A percentile compares a stretch with the other conserved stretches of the same genome.
Evolutionary conservation across 2,329 filamentous ascomycete genomes (phyloP).

Genomic region (Aspergillus ibericus): DNA sequence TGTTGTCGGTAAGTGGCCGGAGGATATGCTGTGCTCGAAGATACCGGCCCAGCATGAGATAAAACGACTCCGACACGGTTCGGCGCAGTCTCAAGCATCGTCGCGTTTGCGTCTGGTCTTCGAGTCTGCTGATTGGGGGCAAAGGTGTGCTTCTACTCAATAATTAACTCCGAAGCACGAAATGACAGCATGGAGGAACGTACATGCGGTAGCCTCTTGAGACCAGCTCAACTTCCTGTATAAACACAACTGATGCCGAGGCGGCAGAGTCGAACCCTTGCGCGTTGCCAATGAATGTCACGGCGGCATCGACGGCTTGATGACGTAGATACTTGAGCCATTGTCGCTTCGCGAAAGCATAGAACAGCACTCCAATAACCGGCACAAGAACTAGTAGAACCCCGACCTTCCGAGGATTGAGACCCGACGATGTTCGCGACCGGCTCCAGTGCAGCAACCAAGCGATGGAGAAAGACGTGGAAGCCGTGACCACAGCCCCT

Average conservation of each 20-base stretch:
- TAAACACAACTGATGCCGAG: conserved; percentile 73
- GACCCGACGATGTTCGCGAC: conserved; percentile 54
- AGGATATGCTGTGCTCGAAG: conserved; percentile 68
- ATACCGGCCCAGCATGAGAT: conserved; percentile 69
- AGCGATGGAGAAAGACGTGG: conserved; percentile 60
- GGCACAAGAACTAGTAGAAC: conserved; percentile 49
- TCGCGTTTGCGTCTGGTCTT: conserved; percentile 75
- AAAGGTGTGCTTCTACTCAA: conserved; percentile 73
- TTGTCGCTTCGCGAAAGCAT: conserved; percentile 73
- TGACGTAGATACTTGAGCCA: conserved; percentile 78
- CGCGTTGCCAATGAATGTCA: conserved; percentile 68
- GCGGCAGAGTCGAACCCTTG: conserved; percentile 79
- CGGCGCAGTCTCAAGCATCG: conserved; percentile 79
- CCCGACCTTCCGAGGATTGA: conserved; percentile 43
- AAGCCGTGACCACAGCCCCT: conserved; percentile 66
- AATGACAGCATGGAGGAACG: conserved; percentile 32
- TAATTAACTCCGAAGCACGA: conserved; percentile 21
- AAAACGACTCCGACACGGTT: conserved; percentile 69
- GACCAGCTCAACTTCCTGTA: conserved; percentile 94
- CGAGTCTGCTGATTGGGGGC: conserved; percentile 87
- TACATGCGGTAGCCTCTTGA: conserved; percentile 85
- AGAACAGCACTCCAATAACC: conserved; percentile 59
- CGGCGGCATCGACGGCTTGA: conserved; percentile 69
- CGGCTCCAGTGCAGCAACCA: conserved; percentile 71
- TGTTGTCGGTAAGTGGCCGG: conserved; percentile 71